These are phyloP conservation scores for Wickerhamomyces silvicola DNA, from an alignment of 805 yeast species.

Conservation along the genomic window DNA sequence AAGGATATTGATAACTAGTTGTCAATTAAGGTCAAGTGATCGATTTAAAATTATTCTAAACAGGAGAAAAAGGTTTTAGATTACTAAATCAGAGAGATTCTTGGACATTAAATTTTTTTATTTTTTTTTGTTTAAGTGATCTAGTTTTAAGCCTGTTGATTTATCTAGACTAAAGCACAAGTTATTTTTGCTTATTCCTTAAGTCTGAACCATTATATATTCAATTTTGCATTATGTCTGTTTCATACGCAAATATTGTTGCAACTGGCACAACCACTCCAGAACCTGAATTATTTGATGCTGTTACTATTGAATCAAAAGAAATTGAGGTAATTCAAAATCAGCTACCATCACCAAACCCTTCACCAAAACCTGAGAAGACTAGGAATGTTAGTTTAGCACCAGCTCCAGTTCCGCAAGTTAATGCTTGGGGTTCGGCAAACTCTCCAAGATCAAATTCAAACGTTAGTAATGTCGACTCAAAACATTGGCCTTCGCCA, in stretches of 20 bases:
- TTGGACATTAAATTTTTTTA: no score
- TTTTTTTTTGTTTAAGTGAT: no score
- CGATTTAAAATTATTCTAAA: no score
- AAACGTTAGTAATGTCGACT: constrained; percentile 15
- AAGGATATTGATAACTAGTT: no score
- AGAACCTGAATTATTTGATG: constrained; percentile 8
- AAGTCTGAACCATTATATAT: constrained; percentile 6
- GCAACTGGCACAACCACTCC: constrained; percentile 20
- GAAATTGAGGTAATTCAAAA: no score
- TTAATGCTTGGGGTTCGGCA: constrained; percentile 52
- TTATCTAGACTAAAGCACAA: not conserved
- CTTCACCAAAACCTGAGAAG: constrained; percentile 21
- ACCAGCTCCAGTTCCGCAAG: constrained; percentile 62
- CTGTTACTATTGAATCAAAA: constrained; percentile 4
- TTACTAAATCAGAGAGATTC: no score
- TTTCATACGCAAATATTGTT: constrained; percentile 26
- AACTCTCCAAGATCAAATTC: constrained; percentile 23
- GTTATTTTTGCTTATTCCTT: not conserved
- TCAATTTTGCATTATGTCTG: constrained; percentile 24
- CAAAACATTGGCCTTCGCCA: constrained; percentile 31
- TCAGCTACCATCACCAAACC: constrained; percentile 23
- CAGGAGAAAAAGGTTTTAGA: no score
- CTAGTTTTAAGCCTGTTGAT: no score
- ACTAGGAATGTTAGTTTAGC: constrained; percentile 32
- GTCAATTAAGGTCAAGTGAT: no score